Evolutionary conservation across 2,329 filamentous ascomycete species (phyloP), one percentile per base, ranked within the genome.

Genomic region (Xylaria sp.): DNA sequence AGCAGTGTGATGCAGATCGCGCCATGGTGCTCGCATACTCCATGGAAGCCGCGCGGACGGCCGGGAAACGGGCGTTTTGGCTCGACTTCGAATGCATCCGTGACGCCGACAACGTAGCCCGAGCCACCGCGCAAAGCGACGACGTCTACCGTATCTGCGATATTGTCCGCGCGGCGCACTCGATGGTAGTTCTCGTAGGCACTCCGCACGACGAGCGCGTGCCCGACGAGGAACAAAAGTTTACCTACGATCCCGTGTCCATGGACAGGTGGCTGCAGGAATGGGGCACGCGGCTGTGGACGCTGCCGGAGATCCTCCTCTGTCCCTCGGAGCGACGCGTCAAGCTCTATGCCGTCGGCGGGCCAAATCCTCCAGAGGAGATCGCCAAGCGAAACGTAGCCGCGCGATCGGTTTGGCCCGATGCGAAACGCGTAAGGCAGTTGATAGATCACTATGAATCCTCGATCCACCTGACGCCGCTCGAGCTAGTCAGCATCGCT

Each of bases 391-490:
- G 80, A 25, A 79, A 84, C 46, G 81, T 84, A 54, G 78, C 82
- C 2, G 76, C 76, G 20, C 72, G 76, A 15, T 79, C 82, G 0
- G 54, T 70, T 15, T 85, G 82, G 82, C 74, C 74, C 3, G 83
- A 85, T 67, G 78, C 79, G 0, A 74, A 77, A 10, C 67, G 77
- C 1, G 78, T 82, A 13, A 76, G 79, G 7, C 76, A 85, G 74
- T 77, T 86, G 5, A 77, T 85, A 23, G 82, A 85, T 58, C 83
- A 85, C 69, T 85, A 81, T 67, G 82, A 84, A 63, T 80, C 80
- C 0, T 81, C 78, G 1, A 74, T 84, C 23, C 78, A 80, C 1
- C 75, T 85, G 0, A 80, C 74, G 39, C 79, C 78, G 9, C 74
- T 84, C 2, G 81, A 85, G 70, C 79, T 85, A 1, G 76, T 84